A percentile compares a stretch with the other conserved stretches of the same genome.
These are phyloP conservation scores for Cryptococcus sp. DNA, from an alignment of 1,284 basidiomycete species.

Conservation along the genomic window DNA sequence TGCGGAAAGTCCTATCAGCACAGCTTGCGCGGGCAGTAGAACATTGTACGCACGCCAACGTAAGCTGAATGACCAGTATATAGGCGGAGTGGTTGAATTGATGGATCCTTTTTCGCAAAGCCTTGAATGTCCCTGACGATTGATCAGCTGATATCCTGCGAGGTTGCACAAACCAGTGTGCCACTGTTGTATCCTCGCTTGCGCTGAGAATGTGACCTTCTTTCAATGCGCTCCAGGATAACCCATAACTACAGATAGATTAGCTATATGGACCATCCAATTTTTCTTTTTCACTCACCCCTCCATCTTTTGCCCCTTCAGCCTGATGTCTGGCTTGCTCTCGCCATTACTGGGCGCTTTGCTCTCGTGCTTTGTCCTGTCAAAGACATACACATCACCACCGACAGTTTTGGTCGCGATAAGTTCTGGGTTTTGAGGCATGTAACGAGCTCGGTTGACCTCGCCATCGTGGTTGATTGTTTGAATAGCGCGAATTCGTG, in stretches of 20 bases:
- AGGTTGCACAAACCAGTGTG: conserved; percentile 71
- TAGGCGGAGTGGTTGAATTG: conserved; percentile 75
- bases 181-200: conserved; percentile 94
- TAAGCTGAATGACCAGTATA: conserved; percentile 87
- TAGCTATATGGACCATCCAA: neutral
- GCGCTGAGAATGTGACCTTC: conserved; percentile 85
- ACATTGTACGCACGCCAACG: conserved; percentile 69
- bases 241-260: conserved; percentile 68
- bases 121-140: conserved; percentile 79
- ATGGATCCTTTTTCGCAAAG: conserved; percentile 77
- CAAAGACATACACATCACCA: conserved; percentile 91
- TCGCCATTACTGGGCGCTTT: conserved; percentile 81
- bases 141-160: neutral
- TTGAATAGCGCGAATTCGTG: conserved; percentile 86
- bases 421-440: conserved; percentile 97
- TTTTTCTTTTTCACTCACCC: conserved; percentile 62
- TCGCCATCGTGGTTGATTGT: conserved; percentile 95
- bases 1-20: conserved; percentile 48
- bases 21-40: neutral
- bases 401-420: conserved; percentile 91
- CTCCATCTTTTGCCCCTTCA: conserved; percentile 88
- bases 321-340: conserved; percentile 86
- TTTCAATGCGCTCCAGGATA: conserved; percentile 86
- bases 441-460: conserved; percentile 95
- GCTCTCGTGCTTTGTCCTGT: conserved; percentile 93